These are phyloP conservation scores for Pythium utonaiense DNA, from an alignment of 352 stramenopile species.

Conservation along the genomic window DNA sequence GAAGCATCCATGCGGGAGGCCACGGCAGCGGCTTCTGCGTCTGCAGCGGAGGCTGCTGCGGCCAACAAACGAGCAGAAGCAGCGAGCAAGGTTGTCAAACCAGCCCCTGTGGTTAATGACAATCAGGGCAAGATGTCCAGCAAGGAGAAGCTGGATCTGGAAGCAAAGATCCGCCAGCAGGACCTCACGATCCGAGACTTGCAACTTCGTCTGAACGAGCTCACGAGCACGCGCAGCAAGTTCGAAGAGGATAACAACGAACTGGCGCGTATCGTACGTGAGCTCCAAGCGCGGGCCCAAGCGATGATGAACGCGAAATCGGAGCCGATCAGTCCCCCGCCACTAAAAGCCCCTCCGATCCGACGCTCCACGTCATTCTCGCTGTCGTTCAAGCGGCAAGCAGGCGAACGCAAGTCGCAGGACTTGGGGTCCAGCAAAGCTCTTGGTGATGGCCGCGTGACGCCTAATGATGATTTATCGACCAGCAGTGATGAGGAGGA, in stretches of 20 bases:
- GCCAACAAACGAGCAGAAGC: constrained; percentile 19
- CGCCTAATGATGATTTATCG: constrained; percentile 35
- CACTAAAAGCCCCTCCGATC: constrained; percentile 12
- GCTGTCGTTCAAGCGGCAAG: constrained; percentile 25
- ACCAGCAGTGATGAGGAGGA: constrained; percentile 45
- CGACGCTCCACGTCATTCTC: constrained; percentile 33
- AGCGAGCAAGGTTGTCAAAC: constrained; percentile 7
- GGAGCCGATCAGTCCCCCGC: background rate
- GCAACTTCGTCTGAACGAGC: constrained; percentile 22
- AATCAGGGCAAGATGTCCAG: constrained; percentile 22
- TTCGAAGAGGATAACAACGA: constrained; percentile 59
- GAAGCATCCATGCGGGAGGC: constrained; percentile 30
- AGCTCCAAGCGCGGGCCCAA: constrained; percentile 41
- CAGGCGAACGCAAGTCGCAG: background rate
- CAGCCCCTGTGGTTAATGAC: constrained; percentile 3
- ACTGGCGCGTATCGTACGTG: constrained; percentile 39
- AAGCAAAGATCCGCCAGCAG: constrained; percentile 32
- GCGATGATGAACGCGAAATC: constrained; percentile 19
- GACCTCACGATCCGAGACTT: constrained; percentile 32
- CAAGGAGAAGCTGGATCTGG: constrained; percentile 43
- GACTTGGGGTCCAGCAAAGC: background rate
- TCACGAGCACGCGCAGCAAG: constrained; percentile 25
- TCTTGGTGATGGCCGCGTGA: background rate
- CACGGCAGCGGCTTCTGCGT: constrained; percentile 26
- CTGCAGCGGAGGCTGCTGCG: constrained; percentile 24